Evolutionary conservation across 306 rosid genomes (phyloP), one percentile per base, ranked within the genome.

Genomic region (Rosa persica): DNA sequence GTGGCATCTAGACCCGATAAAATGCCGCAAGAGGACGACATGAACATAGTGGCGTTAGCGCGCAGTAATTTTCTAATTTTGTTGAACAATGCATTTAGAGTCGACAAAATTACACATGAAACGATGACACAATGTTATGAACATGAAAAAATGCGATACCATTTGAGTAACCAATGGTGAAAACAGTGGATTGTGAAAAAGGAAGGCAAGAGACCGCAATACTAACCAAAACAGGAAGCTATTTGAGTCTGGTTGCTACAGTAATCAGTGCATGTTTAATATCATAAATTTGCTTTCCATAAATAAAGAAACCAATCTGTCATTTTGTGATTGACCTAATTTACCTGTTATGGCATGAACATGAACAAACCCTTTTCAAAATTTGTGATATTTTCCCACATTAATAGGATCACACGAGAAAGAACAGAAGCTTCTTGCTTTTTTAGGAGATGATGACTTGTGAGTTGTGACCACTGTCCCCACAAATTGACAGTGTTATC

Each of bases 401-500:
- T 27, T 0, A 40, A 12, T 27, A 40, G 67, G 12, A 61, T 61
- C 34, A 58, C 6, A 4, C 16, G 1, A 27, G 38, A 61, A 62
- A 27, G 20, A 62, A 30, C 67, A 62, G 42, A 30, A 12, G 67
- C 39, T 62, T 60, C 66, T 23, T 23, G 58, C 30, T 22, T 54
- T 57, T 1, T 8, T 22, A 25, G 36, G 66, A 5, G 7, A 15
- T 60, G 5, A n/a, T 4, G 4, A 2, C 10, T 30, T 52, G 5
- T n/a, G n/a, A n/a, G n/a, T n/a, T n/a, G 62, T 12, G 40, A 64
- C 68, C 43, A 15, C 68, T 64, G 68, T 34, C 67, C 67, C 67
- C 42, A 62, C 42, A 62, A 62, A 62, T 62, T 30, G 67, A 61
- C 67, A 12, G 67, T 62, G 9, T 62, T 25, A 12, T 54, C 7